Evolutionary conservation across 2,329 filamentous ascomycete genomes (phyloP).

Genomic region (Huntiella savannae): DNA sequence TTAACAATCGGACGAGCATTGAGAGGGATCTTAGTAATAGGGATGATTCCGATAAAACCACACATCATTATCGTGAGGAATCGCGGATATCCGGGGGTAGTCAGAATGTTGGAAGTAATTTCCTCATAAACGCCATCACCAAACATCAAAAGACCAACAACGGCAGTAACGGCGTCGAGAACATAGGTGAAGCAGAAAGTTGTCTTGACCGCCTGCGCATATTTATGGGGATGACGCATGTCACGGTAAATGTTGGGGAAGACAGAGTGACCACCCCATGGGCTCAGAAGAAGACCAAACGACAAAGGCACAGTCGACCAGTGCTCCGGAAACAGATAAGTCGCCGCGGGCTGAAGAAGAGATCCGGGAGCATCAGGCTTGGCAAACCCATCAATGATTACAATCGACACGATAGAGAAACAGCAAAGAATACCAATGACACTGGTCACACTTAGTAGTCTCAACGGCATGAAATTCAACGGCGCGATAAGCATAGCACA

Average conservation of each 20-base stretch:
- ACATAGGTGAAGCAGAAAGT: constrained; percentile 79
- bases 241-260: constrained; percentile 65
- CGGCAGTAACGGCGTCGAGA: constrained; percentile 63
- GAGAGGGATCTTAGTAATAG: constrained; percentile 83
- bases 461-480: constrained; percentile 67
- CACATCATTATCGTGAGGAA: constrained; percentile 62
- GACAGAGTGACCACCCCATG: constrained; percentile 43
- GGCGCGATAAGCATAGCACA: constrained; percentile 64
- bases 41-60: constrained; percentile 77
- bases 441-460: constrained; percentile 73
- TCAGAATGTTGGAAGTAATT: constrained; percentile 77
- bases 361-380: constrained; percentile 68
- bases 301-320: constrained; percentile 77
- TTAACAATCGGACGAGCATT: constrained; percentile 76
- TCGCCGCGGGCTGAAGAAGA: constrained; percentile 57
- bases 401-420: constrained; percentile 68
- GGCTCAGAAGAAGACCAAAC: constrained; percentile 74
- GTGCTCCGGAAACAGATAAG: constrained; percentile 66
- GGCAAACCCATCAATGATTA: constrained; percentile 69
- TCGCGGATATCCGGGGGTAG: constrained; percentile 52
- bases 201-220: constrained; percentile 50
- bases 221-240: constrained; percentile 62
- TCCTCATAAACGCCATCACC: constrained; percentile 74
- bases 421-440: constrained; percentile 84
- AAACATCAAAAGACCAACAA: constrained; percentile 84